These are phyloP conservation scores for Prunus mume DNA, from an alignment of 306 rosid species.

Conservation along the genomic window DNA sequence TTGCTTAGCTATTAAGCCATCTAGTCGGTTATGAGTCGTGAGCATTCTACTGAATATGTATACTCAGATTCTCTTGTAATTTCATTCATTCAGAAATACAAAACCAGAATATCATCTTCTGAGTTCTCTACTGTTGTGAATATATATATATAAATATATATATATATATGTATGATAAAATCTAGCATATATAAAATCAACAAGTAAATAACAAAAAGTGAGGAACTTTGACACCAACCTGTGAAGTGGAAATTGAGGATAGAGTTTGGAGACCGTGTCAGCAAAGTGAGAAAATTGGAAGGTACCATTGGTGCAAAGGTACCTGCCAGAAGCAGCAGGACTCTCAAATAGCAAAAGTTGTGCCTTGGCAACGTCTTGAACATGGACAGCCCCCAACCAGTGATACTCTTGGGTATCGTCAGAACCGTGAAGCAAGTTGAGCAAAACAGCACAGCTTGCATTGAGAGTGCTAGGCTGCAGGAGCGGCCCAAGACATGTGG, in stretches of 20 bases:
- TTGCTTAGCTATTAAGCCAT: too few species aligned
- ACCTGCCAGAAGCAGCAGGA: constrained; percentile 69
- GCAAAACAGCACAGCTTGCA: constrained; percentile 75
- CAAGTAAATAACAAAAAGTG: not conserved
- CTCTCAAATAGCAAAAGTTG: constrained; percentile 55
- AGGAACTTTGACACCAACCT: constrained; percentile 42
- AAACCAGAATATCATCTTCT: too few species aligned
- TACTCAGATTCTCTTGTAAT: too few species aligned
- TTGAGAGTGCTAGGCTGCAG: constrained; percentile 57
- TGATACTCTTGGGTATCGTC: constrained; percentile 71
- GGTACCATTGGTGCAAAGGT: constrained; percentile 81
- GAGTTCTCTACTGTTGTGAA: not conserved
- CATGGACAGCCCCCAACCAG: constrained; percentile 91
- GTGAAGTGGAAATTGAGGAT: constrained; percentile 69
- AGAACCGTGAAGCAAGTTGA: constrained; percentile 61
- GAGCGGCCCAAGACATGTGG: constrained; percentile 64
- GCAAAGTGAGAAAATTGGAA: constrained; percentile 66
- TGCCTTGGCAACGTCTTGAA: constrained; percentile 65
- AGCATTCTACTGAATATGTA: too few species aligned
- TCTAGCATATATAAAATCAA: not conserved
- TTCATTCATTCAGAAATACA: too few species aligned
- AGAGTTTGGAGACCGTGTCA: constrained; percentile 44
- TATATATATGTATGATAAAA: not conserved
- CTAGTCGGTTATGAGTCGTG: too few species aligned
- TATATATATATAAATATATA: not conserved